Percentiles rank a stretch among this genome's conserved stretches.
These are phyloP conservation scores for Citrus australasica DNA, from an alignment of 345 rosid species.

Conservation along the genomic window DNA sequence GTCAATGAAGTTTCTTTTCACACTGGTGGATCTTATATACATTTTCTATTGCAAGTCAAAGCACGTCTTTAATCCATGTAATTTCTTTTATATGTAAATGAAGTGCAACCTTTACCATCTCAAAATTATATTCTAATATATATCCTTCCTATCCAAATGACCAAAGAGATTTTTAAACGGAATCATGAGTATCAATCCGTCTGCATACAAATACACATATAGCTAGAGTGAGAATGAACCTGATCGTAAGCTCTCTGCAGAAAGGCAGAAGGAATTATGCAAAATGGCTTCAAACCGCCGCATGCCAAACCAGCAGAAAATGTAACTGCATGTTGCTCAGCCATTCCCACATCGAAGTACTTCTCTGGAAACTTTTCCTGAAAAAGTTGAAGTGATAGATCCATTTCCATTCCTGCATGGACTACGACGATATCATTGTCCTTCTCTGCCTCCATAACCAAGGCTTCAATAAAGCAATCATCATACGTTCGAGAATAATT, in stretches of 20 bases:
- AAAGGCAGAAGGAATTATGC: constrained; percentile 81
- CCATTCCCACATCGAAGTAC: constrained; percentile 89
- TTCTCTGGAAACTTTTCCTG: constrained; percentile 68
- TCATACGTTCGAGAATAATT: constrained; percentile 54
- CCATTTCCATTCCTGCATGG: constrained; percentile 84
- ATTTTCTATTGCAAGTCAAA: background rate
- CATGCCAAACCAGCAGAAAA: constrained; percentile 94
- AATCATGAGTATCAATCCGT: background rate
- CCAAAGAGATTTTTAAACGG: background rate
- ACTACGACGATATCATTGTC: constrained; percentile 81
- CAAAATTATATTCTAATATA: background rate
- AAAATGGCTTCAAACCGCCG: constrained; percentile 93
- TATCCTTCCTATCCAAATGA: background rate
- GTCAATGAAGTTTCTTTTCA: background rate
- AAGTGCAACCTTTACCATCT: background rate
- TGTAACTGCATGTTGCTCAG: constrained; percentile 94
- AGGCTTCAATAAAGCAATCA: constrained; percentile 82
- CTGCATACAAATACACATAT: background rate
- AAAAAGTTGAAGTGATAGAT: constrained; percentile 56
- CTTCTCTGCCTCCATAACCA: constrained; percentile 71
- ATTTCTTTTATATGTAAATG: background rate
- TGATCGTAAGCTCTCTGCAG: constrained; percentile 95
- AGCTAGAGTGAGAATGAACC: constrained; percentile 39
- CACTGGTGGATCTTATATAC: background rate
- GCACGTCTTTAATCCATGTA: background rate